Evolutionary conservation across 306 rosid genomes (phyloP).

Genomic region (Acacia melanoxylon): DNA sequence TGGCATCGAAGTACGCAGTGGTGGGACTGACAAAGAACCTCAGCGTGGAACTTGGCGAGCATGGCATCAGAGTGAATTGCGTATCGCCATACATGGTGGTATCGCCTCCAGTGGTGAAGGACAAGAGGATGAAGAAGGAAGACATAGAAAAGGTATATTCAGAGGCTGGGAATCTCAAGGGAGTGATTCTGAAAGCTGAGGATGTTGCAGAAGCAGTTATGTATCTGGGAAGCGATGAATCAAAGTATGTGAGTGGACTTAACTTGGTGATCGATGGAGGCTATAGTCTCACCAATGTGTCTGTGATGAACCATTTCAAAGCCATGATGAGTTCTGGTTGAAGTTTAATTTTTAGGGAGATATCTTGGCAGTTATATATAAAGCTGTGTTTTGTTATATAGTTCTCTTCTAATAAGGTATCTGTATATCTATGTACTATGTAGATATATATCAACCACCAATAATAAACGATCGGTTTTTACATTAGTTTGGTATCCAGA

Average conservation of each 20-base stretch:
- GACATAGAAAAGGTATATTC: background rate
- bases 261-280: constrained; percentile 31
- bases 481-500: no score
- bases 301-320: background rate
- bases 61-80: constrained; percentile 52
- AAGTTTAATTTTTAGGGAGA: background rate
- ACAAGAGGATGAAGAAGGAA: constrained; percentile 27
- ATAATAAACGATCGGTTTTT: no score
- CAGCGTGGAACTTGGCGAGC: no score
- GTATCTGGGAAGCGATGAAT: constrained; percentile 25
- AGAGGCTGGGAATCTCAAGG: constrained; percentile 25
- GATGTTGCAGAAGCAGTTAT: constrained; percentile 31
- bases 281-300: constrained; percentile 5
- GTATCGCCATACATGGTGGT: constrained; percentile 55
- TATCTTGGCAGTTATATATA: no score
- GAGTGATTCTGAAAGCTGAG: background rate
- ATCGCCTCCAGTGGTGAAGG: constrained; percentile 38
- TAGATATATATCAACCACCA: no score
- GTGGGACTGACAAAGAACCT: no score
- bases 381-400: no score
- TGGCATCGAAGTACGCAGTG: no score
- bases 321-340: background rate
- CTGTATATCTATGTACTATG: no score
- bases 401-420: no score
- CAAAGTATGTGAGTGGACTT: constrained; percentile 30